A percentile compares a stretch with the other conserved stretches of the same genome.
phyloP scores from a whole-genome alignment of 2,329 filamentous ascomycete genomes.

The Pyrenochaeta sp. region DNA sequence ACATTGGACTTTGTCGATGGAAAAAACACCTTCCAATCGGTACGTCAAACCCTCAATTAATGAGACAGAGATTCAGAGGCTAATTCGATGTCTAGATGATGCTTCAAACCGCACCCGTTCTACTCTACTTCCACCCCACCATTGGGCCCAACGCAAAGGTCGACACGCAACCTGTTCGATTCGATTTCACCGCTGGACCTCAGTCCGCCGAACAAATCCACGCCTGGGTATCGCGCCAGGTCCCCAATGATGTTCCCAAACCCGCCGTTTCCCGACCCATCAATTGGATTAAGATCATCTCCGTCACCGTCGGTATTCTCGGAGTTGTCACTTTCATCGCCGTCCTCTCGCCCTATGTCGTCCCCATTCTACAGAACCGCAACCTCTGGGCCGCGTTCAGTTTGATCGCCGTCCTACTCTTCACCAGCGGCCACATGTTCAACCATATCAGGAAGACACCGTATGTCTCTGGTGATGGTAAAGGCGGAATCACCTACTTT shows the following conservation, averaged over 20 bases:
- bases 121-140: slow-evolving; percentile 88
- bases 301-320: slow-evolving; percentile 72
- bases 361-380: slow-evolving; percentile 85
- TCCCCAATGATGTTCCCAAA: slow-evolving; percentile 73
- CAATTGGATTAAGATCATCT: slow-evolving; percentile 81
- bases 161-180: slow-evolving; percentile 75
- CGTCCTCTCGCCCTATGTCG: slow-evolving; percentile 78
- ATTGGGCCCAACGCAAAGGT: slow-evolving; percentile 78
- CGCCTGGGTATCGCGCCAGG: slow-evolving; percentile 78
- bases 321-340: slow-evolving; percentile 73
- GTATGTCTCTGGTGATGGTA: slow-evolving; percentile 85
- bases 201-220: slow-evolving; percentile 80
- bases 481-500: slow-evolving; percentile 89
- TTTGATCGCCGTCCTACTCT: slow-evolving; percentile 87
- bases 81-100: slow-evolving; percentile 71
- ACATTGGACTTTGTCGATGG: slow-evolving; percentile 90
- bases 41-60: slow-evolving; percentile 53
- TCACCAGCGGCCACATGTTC: slow-evolving; percentile 98
- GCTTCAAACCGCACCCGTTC: slow-evolving; percentile 91
- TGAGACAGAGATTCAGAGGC: slow-evolving; percentile 1
- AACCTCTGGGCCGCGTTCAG: slow-evolving; percentile 94
- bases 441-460: slow-evolving; percentile 97
- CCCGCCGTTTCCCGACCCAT: slow-evolving; percentile 83
- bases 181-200: slow-evolving; percentile 81
- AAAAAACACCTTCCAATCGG: slow-evolving; percentile 84